phyloP scores from a whole-genome alignment of 2,329 filamentous ascomycete species.

The Leptodontidium sp. region DNA sequence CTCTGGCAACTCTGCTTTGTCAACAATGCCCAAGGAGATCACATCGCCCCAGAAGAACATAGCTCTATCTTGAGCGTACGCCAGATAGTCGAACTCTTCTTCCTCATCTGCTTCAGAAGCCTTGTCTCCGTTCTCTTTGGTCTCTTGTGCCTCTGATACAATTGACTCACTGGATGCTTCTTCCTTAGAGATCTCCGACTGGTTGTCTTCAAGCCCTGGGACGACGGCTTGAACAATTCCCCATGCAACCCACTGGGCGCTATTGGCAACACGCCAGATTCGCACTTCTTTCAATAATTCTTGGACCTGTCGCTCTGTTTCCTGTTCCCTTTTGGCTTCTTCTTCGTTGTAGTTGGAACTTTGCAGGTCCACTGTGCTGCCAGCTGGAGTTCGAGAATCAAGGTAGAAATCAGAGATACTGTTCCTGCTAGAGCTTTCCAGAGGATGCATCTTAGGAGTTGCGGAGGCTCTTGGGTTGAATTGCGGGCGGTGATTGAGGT shows the following conservation, averaged over 20 bases:
- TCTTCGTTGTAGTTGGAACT: constrained; percentile 55
- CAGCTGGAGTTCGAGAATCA: constrained; percentile 70
- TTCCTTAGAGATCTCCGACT: constrained; percentile 10
- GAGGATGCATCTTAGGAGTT: constrained; percentile 46
- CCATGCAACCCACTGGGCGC: constrained; percentile 93
- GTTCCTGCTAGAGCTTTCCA: constrained; percentile 34
- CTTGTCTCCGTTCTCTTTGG: constrained; percentile 24
- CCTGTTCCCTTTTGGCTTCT: constrained; percentile 68
- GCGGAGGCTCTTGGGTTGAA: constrained; percentile 60
- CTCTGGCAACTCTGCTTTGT: constrained; percentile 77
- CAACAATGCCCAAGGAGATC: constrained; percentile 77
- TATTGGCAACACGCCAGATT: constrained; percentile 88
- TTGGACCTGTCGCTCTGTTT: constrained; percentile 71
- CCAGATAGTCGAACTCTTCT: constrained; percentile 89
- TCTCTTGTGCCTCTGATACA: constrained; percentile 17
- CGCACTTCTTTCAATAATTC: constrained; percentile 79
- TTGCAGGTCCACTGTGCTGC: constrained; percentile 55
- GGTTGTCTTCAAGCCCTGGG: constrained; percentile 61
- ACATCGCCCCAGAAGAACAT: constrained; percentile 96
- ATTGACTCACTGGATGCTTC: background rate
- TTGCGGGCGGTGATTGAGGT: constrained; percentile 81
- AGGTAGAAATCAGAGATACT: constrained; percentile 71
- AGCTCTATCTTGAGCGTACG: constrained; percentile 88
- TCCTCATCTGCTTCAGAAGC: constrained; percentile 42
- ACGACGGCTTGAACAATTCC: constrained; percentile 95